These are phyloP conservation scores for Chlorella sp. DNA, from an alignment of 139 green algal species.

Conservation along the genomic window DNA sequence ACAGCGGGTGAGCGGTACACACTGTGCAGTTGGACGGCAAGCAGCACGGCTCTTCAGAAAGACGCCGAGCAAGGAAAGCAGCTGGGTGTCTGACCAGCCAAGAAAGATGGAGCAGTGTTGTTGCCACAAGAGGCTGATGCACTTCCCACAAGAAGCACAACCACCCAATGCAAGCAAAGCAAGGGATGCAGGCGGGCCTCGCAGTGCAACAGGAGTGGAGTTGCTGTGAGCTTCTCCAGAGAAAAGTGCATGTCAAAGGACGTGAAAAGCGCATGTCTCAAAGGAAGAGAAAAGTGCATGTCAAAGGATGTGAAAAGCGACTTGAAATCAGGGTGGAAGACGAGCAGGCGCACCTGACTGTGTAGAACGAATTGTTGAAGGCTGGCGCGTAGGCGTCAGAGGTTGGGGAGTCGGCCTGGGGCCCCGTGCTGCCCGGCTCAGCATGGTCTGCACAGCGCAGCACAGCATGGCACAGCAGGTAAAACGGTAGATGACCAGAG, in stretches of 20 bases:
- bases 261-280: no score
- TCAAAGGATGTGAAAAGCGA: no score
- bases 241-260: no score
- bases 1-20: not conserved
- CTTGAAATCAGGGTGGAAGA: no score
- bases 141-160: not conserved
- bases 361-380: constrained; percentile 79
- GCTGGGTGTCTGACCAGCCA: no score
- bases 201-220: no score
- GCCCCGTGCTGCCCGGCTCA: constrained; percentile 37
- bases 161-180: not conserved
- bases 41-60: no score
- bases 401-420: constrained; percentile 64
- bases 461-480: not conserved
- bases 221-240: no score
- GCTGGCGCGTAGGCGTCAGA: constrained; percentile 77
- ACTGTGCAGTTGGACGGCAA: not conserved
- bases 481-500: no score
- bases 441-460: constrained; percentile 46
- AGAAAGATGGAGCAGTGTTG: no score
- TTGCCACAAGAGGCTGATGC: not conserved
- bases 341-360: constrained; percentile 50
- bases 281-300: no score
- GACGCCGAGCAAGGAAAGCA: not conserved
- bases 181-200: no score